Conservation (phyloP, 2,329 filamentous ascomycete species). For the Paecilomyces formosus region DNA sequence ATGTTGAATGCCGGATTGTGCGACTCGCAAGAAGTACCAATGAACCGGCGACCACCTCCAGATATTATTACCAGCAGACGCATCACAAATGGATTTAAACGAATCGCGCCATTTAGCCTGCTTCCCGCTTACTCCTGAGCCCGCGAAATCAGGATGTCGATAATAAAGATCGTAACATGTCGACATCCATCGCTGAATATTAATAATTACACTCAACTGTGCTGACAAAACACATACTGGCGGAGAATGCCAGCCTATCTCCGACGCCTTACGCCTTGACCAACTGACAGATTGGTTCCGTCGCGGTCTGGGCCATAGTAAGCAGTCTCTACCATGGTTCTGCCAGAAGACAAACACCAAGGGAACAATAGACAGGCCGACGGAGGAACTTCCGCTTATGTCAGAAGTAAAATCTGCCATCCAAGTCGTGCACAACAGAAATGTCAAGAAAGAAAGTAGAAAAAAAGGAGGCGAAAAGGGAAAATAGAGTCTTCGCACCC, state of each 20-base stretch:
- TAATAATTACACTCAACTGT: no score
- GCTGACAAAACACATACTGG: background rate
- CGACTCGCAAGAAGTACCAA: no score
- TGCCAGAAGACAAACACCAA: background rate
- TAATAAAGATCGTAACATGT: background rate
- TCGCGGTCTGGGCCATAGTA: background rate
- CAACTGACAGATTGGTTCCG: background rate
- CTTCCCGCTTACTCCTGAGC: no score
- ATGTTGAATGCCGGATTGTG: no score
- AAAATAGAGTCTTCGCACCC: background rate
- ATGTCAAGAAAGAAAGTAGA: no score
- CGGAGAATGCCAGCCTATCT: background rate
- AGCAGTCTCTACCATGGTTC: background rate
- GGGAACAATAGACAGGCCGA: background rate
- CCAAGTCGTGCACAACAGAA: no score
- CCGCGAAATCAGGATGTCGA: background rate
- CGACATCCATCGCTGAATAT: background rate
- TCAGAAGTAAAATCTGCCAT: no score
- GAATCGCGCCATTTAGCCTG: no score
- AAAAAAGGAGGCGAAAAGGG: background rate
- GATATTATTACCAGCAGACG: no score
- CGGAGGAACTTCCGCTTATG: background rate
- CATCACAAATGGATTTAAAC: no score
- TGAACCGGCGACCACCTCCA: no score
- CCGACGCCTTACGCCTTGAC: background rate